Evolutionary conservation across 1,284 basidiomycete species (phyloP), one percentile per base, ranked within the genome.

Genomic region (Cronartium quercuum): DNA sequence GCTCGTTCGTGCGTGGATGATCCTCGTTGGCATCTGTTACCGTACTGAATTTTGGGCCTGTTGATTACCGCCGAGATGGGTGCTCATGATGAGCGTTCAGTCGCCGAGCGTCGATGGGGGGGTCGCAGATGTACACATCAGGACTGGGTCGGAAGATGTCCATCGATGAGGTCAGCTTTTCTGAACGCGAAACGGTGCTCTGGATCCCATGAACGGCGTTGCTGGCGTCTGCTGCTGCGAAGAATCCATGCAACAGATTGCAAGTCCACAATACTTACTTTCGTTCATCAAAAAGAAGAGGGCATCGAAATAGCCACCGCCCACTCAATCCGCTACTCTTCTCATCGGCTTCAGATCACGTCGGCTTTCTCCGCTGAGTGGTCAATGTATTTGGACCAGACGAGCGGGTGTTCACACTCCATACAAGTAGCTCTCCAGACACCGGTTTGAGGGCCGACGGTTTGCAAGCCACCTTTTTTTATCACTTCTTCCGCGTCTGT

Each of bases 291-390:
- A 21, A 55, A 55, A 18, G 51, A 55, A 55, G 15, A 55, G 51
- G 51, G 51, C 29, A 12, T 55, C 51, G 51, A 55, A 24, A 55
- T 6, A 55, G 51, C 51, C 51, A 18, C 29, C 15, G 51, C 51
- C 51, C 51, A 55, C 51, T 55, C 29, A 55, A 55, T 55, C 51
- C n/a, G 51, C 51, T 24, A 55, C 29, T 55, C 51, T 55, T 55
- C 51, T 18, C 51, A 55, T 55, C 51, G 29, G 15, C 6, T 55
- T n/a, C 1, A 55, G 15, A 51, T 51, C 10, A 55, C 51, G 29
- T 21, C 6, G 29, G n/a, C 29, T 55, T 24, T n/a, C 51, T 55
- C 51, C n/a, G 51, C 51, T 55, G 3, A 55, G n/a, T 21, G 51
- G n/a, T n/a, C n/a, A n/a, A n/a, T n/a, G 29, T 55, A 55, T 55